phyloP scores from a whole-genome alignment of 2,329 filamentous ascomycete species.

The Parasarocladium wereldwijsianum region DNA sequence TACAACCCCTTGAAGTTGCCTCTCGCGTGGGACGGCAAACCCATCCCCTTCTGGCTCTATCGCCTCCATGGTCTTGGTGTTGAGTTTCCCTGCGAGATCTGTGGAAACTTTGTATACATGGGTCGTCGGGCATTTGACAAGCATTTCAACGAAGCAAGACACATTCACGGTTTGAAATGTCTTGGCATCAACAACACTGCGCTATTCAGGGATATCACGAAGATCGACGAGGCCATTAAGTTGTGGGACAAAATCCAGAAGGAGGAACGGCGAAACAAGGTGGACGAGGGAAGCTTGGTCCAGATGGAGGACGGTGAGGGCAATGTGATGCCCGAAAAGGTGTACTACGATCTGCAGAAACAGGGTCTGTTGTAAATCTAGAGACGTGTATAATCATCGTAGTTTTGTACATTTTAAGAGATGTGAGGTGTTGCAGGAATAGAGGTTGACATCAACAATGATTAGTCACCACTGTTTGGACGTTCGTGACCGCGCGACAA shows the following conservation, averaged over 20 bases:
- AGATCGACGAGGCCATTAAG: conserved; percentile 74
- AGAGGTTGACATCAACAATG: no score
- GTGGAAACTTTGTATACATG: conserved; percentile 98
- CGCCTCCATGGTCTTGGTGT: conserved; percentile 90
- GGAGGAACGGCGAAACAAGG: conserved; percentile 65
- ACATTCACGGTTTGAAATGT: conserved; percentile 88
- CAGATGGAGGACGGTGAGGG: conserved; percentile 98
- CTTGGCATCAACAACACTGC: conserved; percentile 84
- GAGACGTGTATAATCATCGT: conserved; percentile 4
- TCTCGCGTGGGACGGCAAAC: conserved; percentile 95
- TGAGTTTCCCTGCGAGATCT: conserved; percentile 91
- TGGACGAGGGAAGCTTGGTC: conserved; percentile 69
- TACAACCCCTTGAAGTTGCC: conserved; percentile 96
- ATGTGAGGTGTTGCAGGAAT: no score
- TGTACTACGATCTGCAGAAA: conserved; percentile 89
- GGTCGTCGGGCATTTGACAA: conserved; percentile 92
- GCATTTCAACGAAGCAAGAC: conserved; percentile 88
- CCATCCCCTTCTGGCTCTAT: conserved; percentile 98
- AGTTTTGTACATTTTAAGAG: no score
- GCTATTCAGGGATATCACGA: conserved; percentile 85
- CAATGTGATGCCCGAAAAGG: conserved; percentile 98
- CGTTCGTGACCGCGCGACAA: no score
- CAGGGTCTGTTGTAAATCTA: conserved; percentile 58
- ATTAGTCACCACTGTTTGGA: no score
- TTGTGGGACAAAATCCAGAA: conserved; percentile 89